These are phyloP conservation scores for Gyrodon lividus DNA, from an alignment of 768 basidiomycete genomes.

Conservation along the genomic window DNA sequence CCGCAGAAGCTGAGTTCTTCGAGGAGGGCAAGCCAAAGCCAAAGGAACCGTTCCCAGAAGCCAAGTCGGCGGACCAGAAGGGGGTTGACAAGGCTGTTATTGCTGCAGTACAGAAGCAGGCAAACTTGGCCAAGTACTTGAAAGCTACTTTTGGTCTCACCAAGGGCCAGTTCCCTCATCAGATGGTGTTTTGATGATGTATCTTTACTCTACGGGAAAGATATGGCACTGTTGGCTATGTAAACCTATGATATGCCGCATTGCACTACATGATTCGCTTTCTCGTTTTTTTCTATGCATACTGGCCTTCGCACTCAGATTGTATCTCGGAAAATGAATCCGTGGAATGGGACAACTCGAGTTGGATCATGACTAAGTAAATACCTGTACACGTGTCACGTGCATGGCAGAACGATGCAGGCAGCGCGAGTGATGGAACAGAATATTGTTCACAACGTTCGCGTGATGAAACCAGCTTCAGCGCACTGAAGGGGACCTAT, in stretches of 20 bases:
- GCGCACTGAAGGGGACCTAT: neutral
- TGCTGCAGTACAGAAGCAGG: conserved; percentile 85
- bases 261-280: conserved; percentile 16
- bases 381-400: neutral
- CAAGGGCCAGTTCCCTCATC: conserved; percentile 97
- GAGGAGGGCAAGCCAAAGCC: conserved; percentile 88
- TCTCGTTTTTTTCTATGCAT: conserved; percentile 15
- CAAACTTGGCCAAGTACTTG: conserved; percentile 90
- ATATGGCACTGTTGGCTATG: conserved; percentile 18
- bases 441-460: neutral
- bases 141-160: conserved; percentile 90
- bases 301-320: conserved; percentile 3
- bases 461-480: neutral
- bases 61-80: conserved; percentile 92
- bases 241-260: conserved; percentile 26
- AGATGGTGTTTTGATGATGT: conserved; percentile 75
- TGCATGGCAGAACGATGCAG: neutral
- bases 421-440: neutral
- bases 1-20: conserved; percentile 98
- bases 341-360: neutral
- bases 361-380: no score
- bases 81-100: conserved; percentile 76
- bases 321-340: no score
- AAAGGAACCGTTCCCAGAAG: conserved; percentile 82
- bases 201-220: conserved; percentile 13